These are phyloP conservation scores for Trichoderma citrinoviride DNA, from an alignment of 2,329 filamentous ascomycete species.

Conservation along the genomic window DNA sequence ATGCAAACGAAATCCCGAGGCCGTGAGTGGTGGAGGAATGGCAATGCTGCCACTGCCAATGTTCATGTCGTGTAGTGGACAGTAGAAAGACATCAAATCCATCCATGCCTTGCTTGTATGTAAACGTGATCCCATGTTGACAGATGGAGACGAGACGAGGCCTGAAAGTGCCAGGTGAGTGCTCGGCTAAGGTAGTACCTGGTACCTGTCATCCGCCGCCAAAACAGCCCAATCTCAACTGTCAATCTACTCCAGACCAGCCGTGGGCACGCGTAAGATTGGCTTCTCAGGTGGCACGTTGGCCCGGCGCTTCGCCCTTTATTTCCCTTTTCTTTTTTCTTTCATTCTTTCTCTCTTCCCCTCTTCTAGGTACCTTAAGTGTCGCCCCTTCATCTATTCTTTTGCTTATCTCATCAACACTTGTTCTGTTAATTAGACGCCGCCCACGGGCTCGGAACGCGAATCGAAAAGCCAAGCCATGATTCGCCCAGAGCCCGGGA, in stretches of 20 bases:
- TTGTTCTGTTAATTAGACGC: neutral
- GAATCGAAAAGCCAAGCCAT: neutral
- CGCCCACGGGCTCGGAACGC: neutral
- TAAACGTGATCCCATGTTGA: too few species aligned
- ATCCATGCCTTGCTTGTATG: too few species aligned
- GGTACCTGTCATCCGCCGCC: neutral
- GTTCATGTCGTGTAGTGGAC: too few species aligned
- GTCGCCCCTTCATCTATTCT: too few species aligned
- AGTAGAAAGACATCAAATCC: too few species aligned
- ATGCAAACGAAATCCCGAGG: neutral
- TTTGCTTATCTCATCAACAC: neutral
- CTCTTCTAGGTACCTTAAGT: too few species aligned
- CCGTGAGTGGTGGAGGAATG: neutral
- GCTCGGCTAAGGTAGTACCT: too few species aligned
- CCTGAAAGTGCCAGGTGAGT: too few species aligned
- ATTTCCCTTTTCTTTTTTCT: too few species aligned
- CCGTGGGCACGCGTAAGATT: neutral
- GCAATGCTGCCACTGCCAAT: too few species aligned
- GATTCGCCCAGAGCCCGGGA: neutral
- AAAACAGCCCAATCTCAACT: neutral
- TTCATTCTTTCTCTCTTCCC: too few species aligned
- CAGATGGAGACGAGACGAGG: too few species aligned
- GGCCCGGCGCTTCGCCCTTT: neutral
- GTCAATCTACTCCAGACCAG: constrained; percentile 9
- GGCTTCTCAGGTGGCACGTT: constrained; percentile 1